Base-by-base conservation (phyloP, 495 filamentous ascomycete genomes). In the Trichoderma reesei region DNA sequence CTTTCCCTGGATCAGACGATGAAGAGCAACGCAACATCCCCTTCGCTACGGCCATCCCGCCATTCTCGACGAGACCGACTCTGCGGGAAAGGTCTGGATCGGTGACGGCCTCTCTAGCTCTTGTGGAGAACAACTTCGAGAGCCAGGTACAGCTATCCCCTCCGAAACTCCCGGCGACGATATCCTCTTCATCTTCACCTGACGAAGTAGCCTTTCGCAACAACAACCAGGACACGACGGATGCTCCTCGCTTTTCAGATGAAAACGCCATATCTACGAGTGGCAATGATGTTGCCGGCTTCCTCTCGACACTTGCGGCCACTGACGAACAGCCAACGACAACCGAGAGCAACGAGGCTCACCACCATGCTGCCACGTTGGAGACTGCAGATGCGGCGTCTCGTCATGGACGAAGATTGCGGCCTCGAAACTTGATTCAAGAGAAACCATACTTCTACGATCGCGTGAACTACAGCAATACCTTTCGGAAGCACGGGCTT, bases 401-500 rank as follows among this genome's bases (percentile, higher is more conserved):
- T 16, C 72, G 68, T 37, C 33, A 68, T 18, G 74, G 73, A 65
- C 74, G 80, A 18, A 82, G 76, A 36, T 72, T 92, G 16, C 80
- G 89, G 37, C 82, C 87, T 33, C 80, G 89, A 63, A 90, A 89
- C 63, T 83, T 88, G 3, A 90, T 90, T 39, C 89, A 92, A 69
- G 72, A 90, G 61, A 87, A 90, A 67, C 89, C 89, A 0, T 92
- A 90, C 70, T 71, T 83, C 2, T 68, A 88, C 5, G 89, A 92
- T 68, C 80, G 80, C 67, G 87, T 80, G n/a, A 82, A 83, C 64
- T 90, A 91, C 69, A 77, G 79, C 26, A 80, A 70, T 8, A 76
- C 79, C 9, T 80, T 90, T 71, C 85, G 81, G 63, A 82, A 82
- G 6, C 75, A 85, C 48, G 88, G 88, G 0, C 65, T 90, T 8